phyloP scores from a whole-genome alignment of 73 alveolate genomes.

The Loxodes magnus region DNA sequence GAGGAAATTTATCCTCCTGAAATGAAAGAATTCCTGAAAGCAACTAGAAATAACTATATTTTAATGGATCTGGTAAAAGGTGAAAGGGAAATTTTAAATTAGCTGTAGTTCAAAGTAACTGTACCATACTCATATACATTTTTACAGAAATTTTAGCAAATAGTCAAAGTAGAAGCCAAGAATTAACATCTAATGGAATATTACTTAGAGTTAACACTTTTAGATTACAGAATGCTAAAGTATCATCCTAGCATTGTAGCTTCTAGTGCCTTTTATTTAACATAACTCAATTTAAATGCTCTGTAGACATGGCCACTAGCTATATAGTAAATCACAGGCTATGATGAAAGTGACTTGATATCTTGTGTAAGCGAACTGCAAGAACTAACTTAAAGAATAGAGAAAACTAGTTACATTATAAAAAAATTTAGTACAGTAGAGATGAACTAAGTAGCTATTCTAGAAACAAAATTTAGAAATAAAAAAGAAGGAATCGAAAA shows the following conservation, averaged over 20 bases:
- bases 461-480: too few species aligned
- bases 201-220: slow-evolving; percentile 66
- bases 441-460: too few species aligned
- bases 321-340: too few species aligned
- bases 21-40: slow-evolving; percentile 30
- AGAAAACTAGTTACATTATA: too few species aligned
- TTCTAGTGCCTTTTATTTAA: slow-evolving; percentile 33
- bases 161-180: slow-evolving; percentile 34
- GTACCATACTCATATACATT: slow-evolving; percentile 62
- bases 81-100: slow-evolving; percentile 65
- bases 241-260: slow-evolving; percentile 41
- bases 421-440: too few species aligned
- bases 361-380: too few species aligned
- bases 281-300: too few species aligned
- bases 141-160: slow-evolving; percentile 48
- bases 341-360: too few species aligned
- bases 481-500: too few species aligned
- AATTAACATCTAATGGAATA: slow-evolving; percentile 54
- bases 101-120: slow-evolving; percentile 49
- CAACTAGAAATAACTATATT: slow-evolving; percentile 65
- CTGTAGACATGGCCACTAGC: too few species aligned
- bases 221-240: slow-evolving; percentile 56
- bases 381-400: too few species aligned
- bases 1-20: slow-evolving; percentile 66
- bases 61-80: slow-evolving; percentile 61